Evolutionary conservation across 2,329 filamentous ascomycete species (phyloP).

Genomic region (Phyllosticta citrichinensis): DNA sequence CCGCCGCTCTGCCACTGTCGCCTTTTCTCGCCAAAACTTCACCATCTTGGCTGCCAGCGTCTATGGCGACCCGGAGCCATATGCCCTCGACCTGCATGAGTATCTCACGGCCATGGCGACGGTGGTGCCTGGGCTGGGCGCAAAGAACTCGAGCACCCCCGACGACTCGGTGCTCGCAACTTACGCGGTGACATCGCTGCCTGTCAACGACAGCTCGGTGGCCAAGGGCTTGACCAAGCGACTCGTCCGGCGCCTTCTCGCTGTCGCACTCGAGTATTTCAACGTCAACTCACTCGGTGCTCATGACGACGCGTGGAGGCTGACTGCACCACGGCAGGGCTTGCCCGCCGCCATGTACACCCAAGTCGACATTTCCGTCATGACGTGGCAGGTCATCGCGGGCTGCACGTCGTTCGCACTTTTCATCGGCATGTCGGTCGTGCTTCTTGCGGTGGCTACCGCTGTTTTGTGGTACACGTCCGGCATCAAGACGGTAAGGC

Average conservation of each 20-base stretch:
- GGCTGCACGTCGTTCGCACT: not conserved
- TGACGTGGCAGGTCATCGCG: slow-evolving; percentile 3
- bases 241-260: slow-evolving; percentile 1
- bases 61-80: too few relatives aligned
- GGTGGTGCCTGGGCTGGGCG: too few relatives aligned
- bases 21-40: not conserved
- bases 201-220: slow-evolving; percentile 6
- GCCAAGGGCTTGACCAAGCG: not conserved
- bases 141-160: too few relatives aligned
- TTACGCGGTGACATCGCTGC: slow-evolving; percentile 4
- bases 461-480: not conserved
- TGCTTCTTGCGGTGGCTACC: not conserved
- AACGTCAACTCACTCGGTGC: slow-evolving; percentile 3
- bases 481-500: not conserved
- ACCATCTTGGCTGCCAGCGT: too few relatives aligned
- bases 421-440: not conserved
- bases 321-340: not conserved
- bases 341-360: slow-evolving; percentile 1
- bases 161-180: not conserved
- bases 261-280: slow-evolving; percentile 3
- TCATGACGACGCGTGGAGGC: not conserved
- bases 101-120: too few relatives aligned
- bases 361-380: not conserved
- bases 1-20: slow-evolving; percentile 5
- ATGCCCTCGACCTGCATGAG: too few relatives aligned